Conservation (phyloP, 352 stramenopile genomes). For the Phytophthora nicotianae region DNA sequence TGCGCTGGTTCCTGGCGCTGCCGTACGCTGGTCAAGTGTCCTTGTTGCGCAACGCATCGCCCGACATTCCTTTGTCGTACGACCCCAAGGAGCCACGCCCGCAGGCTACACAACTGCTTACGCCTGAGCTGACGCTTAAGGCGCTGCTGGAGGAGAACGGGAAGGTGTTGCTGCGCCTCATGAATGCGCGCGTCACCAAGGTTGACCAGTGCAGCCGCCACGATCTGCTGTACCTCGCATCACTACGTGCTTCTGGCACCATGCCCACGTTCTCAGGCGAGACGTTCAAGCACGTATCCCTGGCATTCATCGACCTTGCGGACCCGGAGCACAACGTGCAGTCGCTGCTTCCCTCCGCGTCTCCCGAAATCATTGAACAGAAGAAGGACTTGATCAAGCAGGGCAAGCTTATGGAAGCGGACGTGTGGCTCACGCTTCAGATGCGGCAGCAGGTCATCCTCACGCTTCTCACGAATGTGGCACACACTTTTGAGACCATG, state of each 20-base stretch:
- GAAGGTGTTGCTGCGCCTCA: slow-evolving; percentile 75
- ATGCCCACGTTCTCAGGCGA: slow-evolving; percentile 89
- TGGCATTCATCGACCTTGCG: slow-evolving; percentile 79
- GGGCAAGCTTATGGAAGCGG: slow-evolving; percentile 79
- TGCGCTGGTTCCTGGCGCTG: slow-evolving; percentile 84
- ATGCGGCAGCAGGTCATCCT: slow-evolving; percentile 87
- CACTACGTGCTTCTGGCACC: slow-evolving; percentile 57
- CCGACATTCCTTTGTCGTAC: slow-evolving; percentile 75
- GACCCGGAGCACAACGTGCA: slow-evolving; percentile 82
- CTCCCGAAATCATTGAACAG: slow-evolving; percentile 50
- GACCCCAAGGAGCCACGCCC: slow-evolving; percentile 46
- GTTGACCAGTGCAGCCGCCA: slow-evolving; percentile 76
- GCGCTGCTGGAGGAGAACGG: slow-evolving; percentile 80
- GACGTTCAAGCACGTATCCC: slow-evolving; percentile 73
- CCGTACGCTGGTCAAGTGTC: slow-evolving; percentile 79
- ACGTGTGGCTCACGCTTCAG: slow-evolving; percentile 85
- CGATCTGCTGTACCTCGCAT: slow-evolving; percentile 73
- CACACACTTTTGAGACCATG: slow-evolving; percentile 86
- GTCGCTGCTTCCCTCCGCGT: slow-evolving; percentile 74
- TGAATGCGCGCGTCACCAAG: slow-evolving; percentile 76
- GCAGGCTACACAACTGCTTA: slow-evolving; percentile 70
- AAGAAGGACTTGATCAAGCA: slow-evolving; percentile 74
- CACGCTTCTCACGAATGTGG: slow-evolving; percentile 81
- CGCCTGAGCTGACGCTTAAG: slow-evolving; percentile 75
- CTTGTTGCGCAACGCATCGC: slow-evolving; percentile 78